Conservation (phyloP, 2,329 filamentous ascomycete genomes). For the Fusarium luffae region DNA sequence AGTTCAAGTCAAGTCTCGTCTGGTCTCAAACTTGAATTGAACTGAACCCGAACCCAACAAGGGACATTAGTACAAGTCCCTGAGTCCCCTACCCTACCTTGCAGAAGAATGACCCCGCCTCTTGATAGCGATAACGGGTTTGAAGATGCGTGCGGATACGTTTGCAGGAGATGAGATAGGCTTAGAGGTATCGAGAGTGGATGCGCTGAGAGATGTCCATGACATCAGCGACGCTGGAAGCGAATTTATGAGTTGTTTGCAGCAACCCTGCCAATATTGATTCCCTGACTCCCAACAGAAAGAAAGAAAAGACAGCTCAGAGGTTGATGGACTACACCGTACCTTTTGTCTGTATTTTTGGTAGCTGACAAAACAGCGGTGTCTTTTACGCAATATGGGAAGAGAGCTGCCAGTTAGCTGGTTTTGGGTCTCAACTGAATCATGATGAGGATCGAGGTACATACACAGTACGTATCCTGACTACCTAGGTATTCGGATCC, state of each 20-base stretch:
- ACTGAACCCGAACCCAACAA: neutral
- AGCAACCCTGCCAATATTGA: conserved; percentile 9
- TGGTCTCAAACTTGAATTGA: neutral
- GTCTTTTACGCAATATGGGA: conserved; percentile 29
- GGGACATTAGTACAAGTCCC: neutral
- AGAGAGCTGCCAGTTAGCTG: conserved; percentile 5
- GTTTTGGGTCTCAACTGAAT: conserved; percentile 27
- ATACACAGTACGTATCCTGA: neutral
- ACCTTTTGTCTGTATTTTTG: neutral
- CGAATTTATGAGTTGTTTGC: conserved; percentile 7
- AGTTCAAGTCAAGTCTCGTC: neutral
- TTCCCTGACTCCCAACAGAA: neutral
- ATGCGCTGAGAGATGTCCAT: conserved; percentile 24
- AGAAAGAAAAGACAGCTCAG: neutral
- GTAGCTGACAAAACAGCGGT: conserved; percentile 30
- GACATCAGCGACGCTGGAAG: conserved; percentile 21
- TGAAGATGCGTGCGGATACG: conserved; percentile 18
- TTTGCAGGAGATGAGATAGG: conserved; percentile 27
- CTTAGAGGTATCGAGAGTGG: conserved; percentile 10
- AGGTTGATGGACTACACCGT: conserved; percentile 14
- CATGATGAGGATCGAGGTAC: conserved; percentile 16
- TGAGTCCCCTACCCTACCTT: neutral
- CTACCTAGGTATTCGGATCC: conserved; percentile 17
- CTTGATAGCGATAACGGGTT: conserved; percentile 28
- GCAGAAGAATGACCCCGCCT: conserved; percentile 23